Evolutionary conservation across 176 grass and related monocot species (phyloP), one percentile per base, ranked within the genome.

Genomic region (Pontederia crassipes): DNA sequence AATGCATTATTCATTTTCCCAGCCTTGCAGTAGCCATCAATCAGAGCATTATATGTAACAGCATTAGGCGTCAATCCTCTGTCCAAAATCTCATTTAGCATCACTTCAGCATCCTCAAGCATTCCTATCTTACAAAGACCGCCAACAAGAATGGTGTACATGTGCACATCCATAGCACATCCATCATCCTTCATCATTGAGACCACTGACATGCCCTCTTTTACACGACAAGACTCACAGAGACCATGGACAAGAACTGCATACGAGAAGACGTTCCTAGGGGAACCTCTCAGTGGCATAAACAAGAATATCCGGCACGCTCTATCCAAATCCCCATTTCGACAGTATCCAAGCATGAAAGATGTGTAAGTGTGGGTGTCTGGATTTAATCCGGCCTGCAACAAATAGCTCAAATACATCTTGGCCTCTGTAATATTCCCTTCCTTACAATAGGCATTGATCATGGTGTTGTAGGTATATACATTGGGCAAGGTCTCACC

Each of bases 381-480:
- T 35, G 79, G 89, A 9, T 32, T 58, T 10, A 83, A 64, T 14
- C 82, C 85, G 8, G 73, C 78, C 58, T 54, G 65, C 46, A 95
- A 68, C 47, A 95, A 72, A 18, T 78, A 89, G 24, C 54, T 57
- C 12, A 95, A 78, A 54, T 95, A 83, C 11, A 73, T 45, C 74
- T 89, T 89, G 7, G 89, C 89, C 28, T 78, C 67, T 9, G 54
- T 71, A 71, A 95, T 55, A 62, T 89, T 74, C 52, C 82, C 82
- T 46, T 80, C 73, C 74, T 83, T 83, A 68, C 89, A 95, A 64
- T 82, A 75, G n/a, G 79, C 81, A 76, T 95, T 89, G 69, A 89
- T 83, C 65, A 95, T 83, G 17, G 80, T 89, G 59, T 86, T 89
- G 54, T 89, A 89, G 15, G 85, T 89, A 71, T 52, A 79, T 29